A percentile compares a stretch with the other conserved stretches of the same genome.
These are phyloP conservation scores for Thraustotheca clavata DNA, from an alignment of 352 stramenopile genomes.

Conservation along the genomic window DNA sequence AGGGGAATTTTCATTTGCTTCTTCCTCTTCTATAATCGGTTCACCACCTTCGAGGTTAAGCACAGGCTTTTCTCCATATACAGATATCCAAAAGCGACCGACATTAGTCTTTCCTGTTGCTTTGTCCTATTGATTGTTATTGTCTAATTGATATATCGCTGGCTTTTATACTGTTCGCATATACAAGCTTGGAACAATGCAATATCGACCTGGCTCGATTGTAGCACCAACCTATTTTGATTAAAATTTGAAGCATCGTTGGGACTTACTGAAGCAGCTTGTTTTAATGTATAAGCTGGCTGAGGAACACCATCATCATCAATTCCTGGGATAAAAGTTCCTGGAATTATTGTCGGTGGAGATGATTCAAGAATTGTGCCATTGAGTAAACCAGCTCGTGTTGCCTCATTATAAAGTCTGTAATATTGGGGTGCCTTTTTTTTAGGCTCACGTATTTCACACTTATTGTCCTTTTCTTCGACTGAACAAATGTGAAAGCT, in stretches of 20 bases:
- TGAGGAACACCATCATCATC: conserved; percentile 63
- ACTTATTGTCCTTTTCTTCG: conserved; percentile 29
- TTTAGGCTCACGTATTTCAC: conserved; percentile 52
- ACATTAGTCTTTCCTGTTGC: conserved; percentile 63
- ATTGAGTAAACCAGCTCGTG: conserved; percentile 47
- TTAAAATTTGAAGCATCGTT: background rate
- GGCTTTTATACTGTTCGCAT: conserved; percentile 55
- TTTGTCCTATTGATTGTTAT: conserved; percentile 43
- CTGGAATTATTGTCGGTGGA: conserved; percentile 66
- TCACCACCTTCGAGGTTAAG: conserved; percentile 68
- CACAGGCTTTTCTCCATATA: conserved; percentile 59
- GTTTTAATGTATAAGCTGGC: conserved; percentile 75
- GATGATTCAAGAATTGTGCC: conserved; percentile 39
- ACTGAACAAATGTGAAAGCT: conserved; percentile 71
- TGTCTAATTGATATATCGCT: background rate
- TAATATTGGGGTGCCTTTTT: conserved; percentile 60
- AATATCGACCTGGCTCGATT: conserved; percentile 68
- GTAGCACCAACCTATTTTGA: conserved; percentile 47
- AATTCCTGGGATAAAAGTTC: conserved; percentile 48
- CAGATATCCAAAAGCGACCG: conserved; percentile 72
- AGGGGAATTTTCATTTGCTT: conserved; percentile 34
- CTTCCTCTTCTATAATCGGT: conserved; percentile 70
- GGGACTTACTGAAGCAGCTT: conserved; percentile 53
- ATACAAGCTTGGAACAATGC: conserved; percentile 82
- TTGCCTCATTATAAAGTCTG: conserved; percentile 56